Evolutionary conservation across 2,329 filamentous ascomycete genomes (phyloP), one percentile per base, ranked within the genome.

Genomic region (Cladophialophora yegresii): DNA sequence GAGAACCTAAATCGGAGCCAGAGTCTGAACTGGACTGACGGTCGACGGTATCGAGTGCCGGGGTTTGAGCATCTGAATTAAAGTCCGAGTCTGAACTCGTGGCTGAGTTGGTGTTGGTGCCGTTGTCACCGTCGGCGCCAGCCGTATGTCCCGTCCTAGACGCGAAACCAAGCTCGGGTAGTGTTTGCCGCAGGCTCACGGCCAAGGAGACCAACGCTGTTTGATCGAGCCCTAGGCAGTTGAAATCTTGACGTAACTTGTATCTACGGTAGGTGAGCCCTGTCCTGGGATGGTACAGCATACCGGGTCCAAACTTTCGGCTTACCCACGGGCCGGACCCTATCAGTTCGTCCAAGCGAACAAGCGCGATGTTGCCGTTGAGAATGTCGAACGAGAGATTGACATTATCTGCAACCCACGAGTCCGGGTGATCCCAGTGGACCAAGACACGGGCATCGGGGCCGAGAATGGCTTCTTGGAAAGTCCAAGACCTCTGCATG

Each of bases 391-490:
- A 43, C 16, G 36, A 43, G 36, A 43, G 36, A 43, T 43, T 43
- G 16, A 43, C 36, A 7, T 43, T 16, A 8, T 43, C 36, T n/a
- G 36, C 5, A 9, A n/a, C 13, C 36, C 36, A 43, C 36, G 36
- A 43, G 16, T 43, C 36, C 16, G 36, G 36, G 16, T 43, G 36
- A 8, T 43, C 13, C 36, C 36, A 43, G 36, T 43, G 36, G 36
- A 43, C 22, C 28, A 54, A 33, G n/a, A 54, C 28, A 54, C 8
- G 28, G n/a, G 53, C 28, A 12, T 54, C 28, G 20, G 22, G 22
- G 8, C 53, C 22, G 23, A 54, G 53, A 23, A 30, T 54, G 26
- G 53, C 53, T 30, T 54, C 53, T 36, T 54, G 53, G 28, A 54
- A 33, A 20, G 53, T 54, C 53, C 53, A 54, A 1, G 53, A 23